These are phyloP conservation scores for Astrephomene gubernaculifera DNA, from an alignment of 139 green algal species.

Conservation along the genomic window DNA sequence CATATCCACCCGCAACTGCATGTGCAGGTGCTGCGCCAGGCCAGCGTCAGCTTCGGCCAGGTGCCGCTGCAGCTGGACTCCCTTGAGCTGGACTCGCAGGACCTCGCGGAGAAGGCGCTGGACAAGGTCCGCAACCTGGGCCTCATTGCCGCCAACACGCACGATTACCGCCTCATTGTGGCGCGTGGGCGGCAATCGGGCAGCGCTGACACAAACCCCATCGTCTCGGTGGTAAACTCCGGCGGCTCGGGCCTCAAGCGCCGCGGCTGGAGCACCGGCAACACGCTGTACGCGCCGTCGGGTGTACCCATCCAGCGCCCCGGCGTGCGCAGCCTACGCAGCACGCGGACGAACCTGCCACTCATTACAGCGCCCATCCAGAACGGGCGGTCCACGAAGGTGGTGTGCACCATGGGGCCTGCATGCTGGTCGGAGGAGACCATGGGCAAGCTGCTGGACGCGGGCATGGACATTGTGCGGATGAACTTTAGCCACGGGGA, in stretches of 20 bases:
- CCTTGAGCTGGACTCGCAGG: constrained; percentile 12
- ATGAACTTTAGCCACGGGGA: constrained; percentile 83
- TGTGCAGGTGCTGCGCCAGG: constrained; percentile 57
- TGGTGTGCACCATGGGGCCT: constrained; percentile 78
- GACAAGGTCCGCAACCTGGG: constrained; percentile 21
- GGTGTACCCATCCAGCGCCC: constrained; percentile 53
- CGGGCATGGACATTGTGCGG: constrained; percentile 75
- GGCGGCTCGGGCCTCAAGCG: constrained; percentile 48
- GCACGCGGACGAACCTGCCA: constrained; percentile 67
- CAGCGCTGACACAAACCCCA: constrained; percentile 51
- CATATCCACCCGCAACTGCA: too few relatives aligned
- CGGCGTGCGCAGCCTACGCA: constrained; percentile 57
- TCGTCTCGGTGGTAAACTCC: constrained; percentile 49
- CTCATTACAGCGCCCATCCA: constrained; percentile 62
- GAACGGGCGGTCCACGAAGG: constrained; percentile 58
- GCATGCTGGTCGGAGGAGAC: constrained; percentile 68
- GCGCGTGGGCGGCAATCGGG: constrained; percentile 28
- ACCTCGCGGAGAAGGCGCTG: constrained; percentile 30
- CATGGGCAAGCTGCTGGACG: constrained; percentile 73
- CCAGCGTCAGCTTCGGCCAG: constrained; percentile 55
- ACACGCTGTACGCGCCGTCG: constrained; percentile 48
- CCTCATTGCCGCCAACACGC: constrained; percentile 72
- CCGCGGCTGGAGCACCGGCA: constrained; percentile 54
- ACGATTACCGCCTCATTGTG: constrained; percentile 61
- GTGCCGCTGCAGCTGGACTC: constrained; percentile 54